Conservation (phyloP, 2,329 filamentous ascomycete species). For the Trichoderma cornu-damae region DNA sequence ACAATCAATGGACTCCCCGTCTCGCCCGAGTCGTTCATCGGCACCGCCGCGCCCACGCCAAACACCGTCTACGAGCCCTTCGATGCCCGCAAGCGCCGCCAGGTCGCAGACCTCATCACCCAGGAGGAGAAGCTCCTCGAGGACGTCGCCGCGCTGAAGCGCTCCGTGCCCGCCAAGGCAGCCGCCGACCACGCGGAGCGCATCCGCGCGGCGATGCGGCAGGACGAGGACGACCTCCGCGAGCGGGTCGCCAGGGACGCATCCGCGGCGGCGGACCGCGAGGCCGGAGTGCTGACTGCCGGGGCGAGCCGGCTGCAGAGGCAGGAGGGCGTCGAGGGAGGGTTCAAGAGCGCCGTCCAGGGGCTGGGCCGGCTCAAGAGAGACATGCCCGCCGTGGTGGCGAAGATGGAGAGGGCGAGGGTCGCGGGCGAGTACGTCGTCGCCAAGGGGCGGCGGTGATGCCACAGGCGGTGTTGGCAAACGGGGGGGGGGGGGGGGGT, state of each 20-base stretch:
- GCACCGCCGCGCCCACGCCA: constrained; percentile 21
- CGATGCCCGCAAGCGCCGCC: constrained; percentile 53
- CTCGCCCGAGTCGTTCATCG: constrained; percentile 37
- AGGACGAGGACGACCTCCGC: constrained; percentile 45
- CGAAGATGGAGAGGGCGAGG: constrained; percentile 60
- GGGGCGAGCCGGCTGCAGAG: constrained; percentile 39
- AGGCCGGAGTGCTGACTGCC: constrained; percentile 23
- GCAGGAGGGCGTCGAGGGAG: constrained; percentile 40
- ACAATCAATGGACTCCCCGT: constrained; percentile 57
- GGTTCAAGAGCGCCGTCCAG: constrained; percentile 45
- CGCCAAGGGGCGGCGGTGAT: constrained; percentile 20
- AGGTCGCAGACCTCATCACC: constrained; percentile 55
- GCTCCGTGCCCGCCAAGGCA: constrained; percentile 43
- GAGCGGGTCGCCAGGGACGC: constrained; percentile 24
- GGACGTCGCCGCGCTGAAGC: constrained; percentile 58
- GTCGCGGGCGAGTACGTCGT: constrained; percentile 55
- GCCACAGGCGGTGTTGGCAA: not conserved
- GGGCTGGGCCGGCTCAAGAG: constrained; percentile 51
- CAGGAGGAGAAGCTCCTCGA: constrained; percentile 60
- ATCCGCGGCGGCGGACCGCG: constrained; percentile 14
- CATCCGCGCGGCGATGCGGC: constrained; percentile 36
- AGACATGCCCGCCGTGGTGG: constrained; percentile 57
- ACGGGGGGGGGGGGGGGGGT: not conserved
- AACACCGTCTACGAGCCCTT: constrained; percentile 52
- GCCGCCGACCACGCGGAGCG: constrained; percentile 41